Conservation (phyloP, 352 stramenopile genomes). For the Phytopythium litorale region DNA sequence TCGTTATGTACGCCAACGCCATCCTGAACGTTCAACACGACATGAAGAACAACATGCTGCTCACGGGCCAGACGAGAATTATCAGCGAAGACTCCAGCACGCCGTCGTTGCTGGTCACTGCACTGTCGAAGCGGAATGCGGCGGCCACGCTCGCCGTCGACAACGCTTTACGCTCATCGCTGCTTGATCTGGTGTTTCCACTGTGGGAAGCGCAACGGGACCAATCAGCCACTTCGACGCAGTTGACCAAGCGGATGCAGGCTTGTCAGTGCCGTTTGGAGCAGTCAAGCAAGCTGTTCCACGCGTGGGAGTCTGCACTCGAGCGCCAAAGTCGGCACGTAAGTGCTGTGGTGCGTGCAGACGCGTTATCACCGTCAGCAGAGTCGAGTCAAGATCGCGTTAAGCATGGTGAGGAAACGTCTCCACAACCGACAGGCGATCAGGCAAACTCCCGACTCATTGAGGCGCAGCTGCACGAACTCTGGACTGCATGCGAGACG, state of each 20-base stretch:
- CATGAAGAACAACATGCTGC: not conserved
- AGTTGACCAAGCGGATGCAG: conserved; percentile 9
- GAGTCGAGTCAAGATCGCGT: conserved; percentile 2
- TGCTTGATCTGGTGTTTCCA: conserved; percentile 10
- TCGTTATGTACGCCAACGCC: conserved; percentile 13
- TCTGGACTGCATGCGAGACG: conserved; percentile 47
- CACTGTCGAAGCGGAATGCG: conserved; percentile 45
- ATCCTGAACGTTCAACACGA: not conserved
- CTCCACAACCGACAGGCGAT: not conserved
- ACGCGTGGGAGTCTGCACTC: conserved; percentile 12
- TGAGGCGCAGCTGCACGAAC: conserved; percentile 25
- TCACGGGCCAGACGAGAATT: not conserved
- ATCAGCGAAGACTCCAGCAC: conserved; percentile 5
- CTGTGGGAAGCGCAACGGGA: not conserved
- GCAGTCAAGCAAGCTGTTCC: conserved; percentile 9
- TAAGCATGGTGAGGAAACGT: conserved; percentile 8
- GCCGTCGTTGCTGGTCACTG: conserved; percentile 56
- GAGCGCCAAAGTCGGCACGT: conserved; percentile 14
- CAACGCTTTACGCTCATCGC: conserved; percentile 16
- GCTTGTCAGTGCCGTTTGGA: conserved; percentile 2
- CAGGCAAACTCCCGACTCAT: not conserved
- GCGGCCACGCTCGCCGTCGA: conserved; percentile 34
- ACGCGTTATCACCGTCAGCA: not conserved
- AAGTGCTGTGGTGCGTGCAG: conserved; percentile 6
- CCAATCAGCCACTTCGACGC: not conserved